Evolutionary conservation across 768 basidiomycete species (phyloP).

Genomic region (Lenzites betulinus): DNA sequence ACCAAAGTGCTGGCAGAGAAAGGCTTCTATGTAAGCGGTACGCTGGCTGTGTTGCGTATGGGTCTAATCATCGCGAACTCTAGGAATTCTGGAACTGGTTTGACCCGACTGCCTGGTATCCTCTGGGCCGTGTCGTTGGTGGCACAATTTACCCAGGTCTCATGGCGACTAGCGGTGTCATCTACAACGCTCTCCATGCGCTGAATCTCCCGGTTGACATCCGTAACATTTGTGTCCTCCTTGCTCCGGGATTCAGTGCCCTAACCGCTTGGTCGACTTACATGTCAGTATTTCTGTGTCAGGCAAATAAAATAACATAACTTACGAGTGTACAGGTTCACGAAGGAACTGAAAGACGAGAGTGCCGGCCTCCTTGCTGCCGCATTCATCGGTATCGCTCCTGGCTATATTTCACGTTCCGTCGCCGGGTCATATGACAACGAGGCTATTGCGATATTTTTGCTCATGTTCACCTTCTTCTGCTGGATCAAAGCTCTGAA

Average conservation of each 20-base stretch:
- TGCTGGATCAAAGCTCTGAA: constrained; percentile 97
- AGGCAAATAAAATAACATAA: not conserved
- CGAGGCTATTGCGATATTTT: constrained; percentile 99
- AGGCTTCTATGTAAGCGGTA: constrained; percentile 85
- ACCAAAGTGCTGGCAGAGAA: constrained; percentile 87
- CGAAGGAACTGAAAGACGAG: constrained; percentile 93
- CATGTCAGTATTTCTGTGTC: constrained; percentile 56
- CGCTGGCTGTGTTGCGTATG: not conserved
- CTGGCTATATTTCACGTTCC: constrained; percentile 98
- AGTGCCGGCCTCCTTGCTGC: constrained; percentile 97
- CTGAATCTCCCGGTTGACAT: constrained; percentile 97
- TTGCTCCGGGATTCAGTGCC: constrained; percentile 96
- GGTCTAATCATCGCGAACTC: constrained; percentile 7
- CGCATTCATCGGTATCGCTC: constrained; percentile 96
- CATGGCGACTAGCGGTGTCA: constrained; percentile 97
- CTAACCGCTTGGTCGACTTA: constrained; percentile 97
- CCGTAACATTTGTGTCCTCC: constrained; percentile 92
- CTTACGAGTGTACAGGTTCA: constrained; percentile 61
- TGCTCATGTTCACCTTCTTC: constrained; percentile 99
- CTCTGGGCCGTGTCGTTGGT: constrained; percentile 96
- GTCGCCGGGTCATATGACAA: constrained; percentile 99
- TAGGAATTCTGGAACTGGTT: constrained; percentile 99
- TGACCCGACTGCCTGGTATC: constrained; percentile 99
- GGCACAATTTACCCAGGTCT: constrained; percentile 98
- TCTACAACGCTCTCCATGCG: constrained; percentile 87